Evolutionary conservation across 75 land plant species (phyloP), one percentile per base, ranked within the genome.

Genomic region (Ceratopteris richardii): DNA sequence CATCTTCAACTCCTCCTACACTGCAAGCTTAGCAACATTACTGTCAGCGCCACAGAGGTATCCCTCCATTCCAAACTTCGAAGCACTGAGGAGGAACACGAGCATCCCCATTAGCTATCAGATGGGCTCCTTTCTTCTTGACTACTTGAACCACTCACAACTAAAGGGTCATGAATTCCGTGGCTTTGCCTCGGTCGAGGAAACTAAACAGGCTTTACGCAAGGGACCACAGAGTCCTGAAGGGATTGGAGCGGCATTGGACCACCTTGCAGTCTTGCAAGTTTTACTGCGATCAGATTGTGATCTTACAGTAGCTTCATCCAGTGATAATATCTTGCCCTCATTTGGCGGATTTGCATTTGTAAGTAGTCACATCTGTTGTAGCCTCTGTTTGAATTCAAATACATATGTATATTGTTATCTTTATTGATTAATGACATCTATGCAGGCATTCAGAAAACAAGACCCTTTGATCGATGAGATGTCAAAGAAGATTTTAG

Each of bases 1-100:
- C 54, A 52, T 52, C 2, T 22, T 52, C 54, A 23, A 52, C 16
- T 52, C 54, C 3, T 24, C 28, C 54, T 52, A 52, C 54, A 52
- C 54, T 26, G 54, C 54, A 1, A 52, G 54, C 28, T 26, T 52
- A 23, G 2, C 54, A 1, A 24, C 54, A 2, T 12, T 52, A 2
- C 29, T 52, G 2, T 23, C 54, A 14, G 54, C 54, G 2, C 54
- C 22, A 14, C 24, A 52, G 27, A 2, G 24, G 29, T 23, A 24
- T 14, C 29, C 54, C 1, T 3, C 28, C 54, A 52, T 52, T 1
- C 28, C 2, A 1, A 24, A 28, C 29, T 52, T 52, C 28, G 27
- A 24, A 1, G 54, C 25, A 2, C 54, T 52, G 14, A 2, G 5
- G 28, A n/a, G 22, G 14, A 21, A 52, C 28, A 52, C 6, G 14